phyloP scores from a whole-genome alignment of 352 stramenopile genomes.

The Phytophthora parvispora region DNA sequence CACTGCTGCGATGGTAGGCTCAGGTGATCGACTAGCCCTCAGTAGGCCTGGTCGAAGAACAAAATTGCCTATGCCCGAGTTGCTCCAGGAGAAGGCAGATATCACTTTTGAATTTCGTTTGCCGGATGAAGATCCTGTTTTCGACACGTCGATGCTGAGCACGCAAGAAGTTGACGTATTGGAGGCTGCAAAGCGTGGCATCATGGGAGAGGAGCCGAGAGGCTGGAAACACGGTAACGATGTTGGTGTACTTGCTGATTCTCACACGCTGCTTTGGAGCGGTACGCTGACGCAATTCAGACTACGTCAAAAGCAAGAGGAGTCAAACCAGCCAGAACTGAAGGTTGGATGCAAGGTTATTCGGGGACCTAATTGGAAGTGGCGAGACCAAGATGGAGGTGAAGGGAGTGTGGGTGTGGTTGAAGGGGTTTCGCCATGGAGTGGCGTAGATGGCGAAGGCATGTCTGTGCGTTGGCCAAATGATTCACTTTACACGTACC shows the following conservation, averaged over 20 bases:
- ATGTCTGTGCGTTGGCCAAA: slow-evolving; percentile 93
- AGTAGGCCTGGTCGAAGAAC: slow-evolving; percentile 44
- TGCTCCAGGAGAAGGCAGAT: slow-evolving; percentile 43
- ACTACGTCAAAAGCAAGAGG: slow-evolving; percentile 55
- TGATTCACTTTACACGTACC: slow-evolving; percentile 90
- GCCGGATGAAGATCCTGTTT: slow-evolving; percentile 65
- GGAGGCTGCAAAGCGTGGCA: slow-evolving; percentile 74
- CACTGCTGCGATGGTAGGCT: slow-evolving; percentile 50
- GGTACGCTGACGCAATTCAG: slow-evolving; percentile 80
- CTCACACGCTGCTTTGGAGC: slow-evolving; percentile 77
- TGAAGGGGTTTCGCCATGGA: slow-evolving; percentile 90
- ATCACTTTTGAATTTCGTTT: slow-evolving; percentile 74
- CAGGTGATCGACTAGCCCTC: slow-evolving; percentile 47
- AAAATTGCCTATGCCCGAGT: slow-evolving; percentile 37
- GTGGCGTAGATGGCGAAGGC: slow-evolving; percentile 88
- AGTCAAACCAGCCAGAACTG: slow-evolving; percentile 63
- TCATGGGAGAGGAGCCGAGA: slow-evolving; percentile 67
- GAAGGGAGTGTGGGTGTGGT: slow-evolving; percentile 87
- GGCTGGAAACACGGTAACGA: slow-evolving; percentile 82
- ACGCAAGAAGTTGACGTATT: slow-evolving; percentile 58
- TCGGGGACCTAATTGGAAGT: slow-evolving; percentile 93
- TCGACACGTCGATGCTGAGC: slow-evolving; percentile 73
- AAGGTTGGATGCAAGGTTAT: slow-evolving; percentile 90
- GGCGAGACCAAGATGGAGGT: slow-evolving; percentile 90
- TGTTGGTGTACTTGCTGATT: slow-evolving; percentile 79